Conservation (phyloP, 192 early-diverging fungal genomes). For the Backusella mclennaniae region DNA sequence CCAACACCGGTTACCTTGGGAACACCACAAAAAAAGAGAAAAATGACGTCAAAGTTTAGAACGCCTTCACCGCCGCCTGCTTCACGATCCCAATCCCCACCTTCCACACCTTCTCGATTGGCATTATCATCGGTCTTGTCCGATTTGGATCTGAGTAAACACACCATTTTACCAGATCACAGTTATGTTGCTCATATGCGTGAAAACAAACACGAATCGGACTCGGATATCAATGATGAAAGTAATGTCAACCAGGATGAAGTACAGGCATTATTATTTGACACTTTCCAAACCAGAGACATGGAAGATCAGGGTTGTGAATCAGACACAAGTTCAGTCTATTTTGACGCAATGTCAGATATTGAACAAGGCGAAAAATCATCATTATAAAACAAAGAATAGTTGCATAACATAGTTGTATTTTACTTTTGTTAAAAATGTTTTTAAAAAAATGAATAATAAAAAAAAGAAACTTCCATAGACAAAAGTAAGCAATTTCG, state of each 20-base stretch:
- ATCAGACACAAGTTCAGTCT: neutral
- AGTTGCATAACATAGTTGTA: neutral
- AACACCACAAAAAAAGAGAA: neutral
- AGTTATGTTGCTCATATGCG: conserved; percentile 8
- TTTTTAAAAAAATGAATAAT: neutral
- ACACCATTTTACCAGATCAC: neutral
- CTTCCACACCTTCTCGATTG: neutral
- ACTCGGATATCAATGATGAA: neutral
- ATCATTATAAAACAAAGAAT: neutral
- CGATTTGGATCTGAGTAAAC: conserved; percentile 1
- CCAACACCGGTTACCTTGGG: neutral
- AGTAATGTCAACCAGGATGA: neutral
- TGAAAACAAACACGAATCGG: neutral
- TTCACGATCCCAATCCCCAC: neutral
- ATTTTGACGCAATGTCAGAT: conserved; percentile 7
- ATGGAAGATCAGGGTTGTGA: no score
- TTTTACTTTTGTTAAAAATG: conserved; percentile 5
- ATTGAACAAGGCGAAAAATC: neutral
- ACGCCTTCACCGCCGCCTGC: neutral
- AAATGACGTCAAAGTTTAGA: neutral
- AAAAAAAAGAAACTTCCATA: neutral
- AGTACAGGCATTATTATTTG: neutral
- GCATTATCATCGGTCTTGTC: no score
- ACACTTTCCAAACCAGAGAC: neutral
- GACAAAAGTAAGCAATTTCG: neutral